Base-by-base conservation (phyloP, 139 green algal species). In the Closterium sp. region DNA sequence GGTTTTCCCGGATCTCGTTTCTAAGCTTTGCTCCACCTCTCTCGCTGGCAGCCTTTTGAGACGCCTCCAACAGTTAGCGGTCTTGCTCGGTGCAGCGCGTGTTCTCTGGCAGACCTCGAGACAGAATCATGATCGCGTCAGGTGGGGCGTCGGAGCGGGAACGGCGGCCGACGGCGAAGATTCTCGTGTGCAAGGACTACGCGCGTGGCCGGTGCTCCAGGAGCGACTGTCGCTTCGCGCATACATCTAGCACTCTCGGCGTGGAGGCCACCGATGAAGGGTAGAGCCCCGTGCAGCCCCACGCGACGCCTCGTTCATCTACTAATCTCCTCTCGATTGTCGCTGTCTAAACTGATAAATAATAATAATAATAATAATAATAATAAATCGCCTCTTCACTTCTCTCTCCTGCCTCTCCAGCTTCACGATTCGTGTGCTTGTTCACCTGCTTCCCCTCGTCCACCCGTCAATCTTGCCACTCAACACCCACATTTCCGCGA, bases 141-240 rank as follows among this genome's bases (percentile, higher is more conserved):
- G 43, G 21, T 25, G 43, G 43, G 43, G 12, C 43, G 3, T 12
- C 12, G 86, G 87, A 90, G 87, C 43, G 34, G 10, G 87, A 90
- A 16, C 88, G 64, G 81, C 69, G 87, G 81, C 33, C 89, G 33
- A 88, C 89, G 89, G 36, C 89, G 33, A 92, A n/a, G 7, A 64
- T 92, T 9, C 23, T 34, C 33, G 89, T 92, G 81, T 92, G 89
- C 84, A 92, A 92, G 85, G 89, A 92, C 89, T 91, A 90, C 64
- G 34, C 84, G 31, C 84, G 89, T 1, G 89, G 89, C 12, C 35
- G 89, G 36, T 92, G 89, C 85, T 66, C 32, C 10, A 85, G 89
- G 23, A 76, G 33, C 84, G 89, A 92, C 55, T 92, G 89, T 36
- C 43, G 64, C 23, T 92, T 86, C 38, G 89, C 85, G 16, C 89